These are phyloP conservation scores for Alloteropsis angusta DNA, from an alignment of 202 grass and related monocot genomes.

Conservation along the genomic window DNA sequence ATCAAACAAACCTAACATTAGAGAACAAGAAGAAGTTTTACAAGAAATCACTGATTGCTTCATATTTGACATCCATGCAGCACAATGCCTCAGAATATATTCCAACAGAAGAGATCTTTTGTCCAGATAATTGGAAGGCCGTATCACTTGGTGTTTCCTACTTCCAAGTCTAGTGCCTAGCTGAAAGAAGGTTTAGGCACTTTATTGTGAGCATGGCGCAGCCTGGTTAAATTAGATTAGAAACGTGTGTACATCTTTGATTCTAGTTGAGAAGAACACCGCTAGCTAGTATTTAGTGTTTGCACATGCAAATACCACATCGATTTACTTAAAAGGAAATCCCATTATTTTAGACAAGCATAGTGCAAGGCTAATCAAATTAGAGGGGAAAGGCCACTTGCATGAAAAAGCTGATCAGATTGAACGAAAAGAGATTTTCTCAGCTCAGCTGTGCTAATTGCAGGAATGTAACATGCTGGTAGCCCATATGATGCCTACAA, in stretches of 20 bases:
- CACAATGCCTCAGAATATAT: background rate
- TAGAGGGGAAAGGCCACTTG: background rate
- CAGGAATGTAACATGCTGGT: background rate
- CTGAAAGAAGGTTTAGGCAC: background rate
- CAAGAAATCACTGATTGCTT: background rate
- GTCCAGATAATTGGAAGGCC: background rate
- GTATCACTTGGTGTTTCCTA: background rate
- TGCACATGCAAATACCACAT: background rate
- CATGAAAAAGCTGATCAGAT: background rate
- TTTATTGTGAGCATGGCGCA: background rate
- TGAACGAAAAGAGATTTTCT: background rate
- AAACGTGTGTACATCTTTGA: background rate
- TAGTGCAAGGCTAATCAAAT: constrained; percentile 5
- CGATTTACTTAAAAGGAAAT: background rate
- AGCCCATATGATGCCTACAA: background rate
- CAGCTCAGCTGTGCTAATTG: background rate
- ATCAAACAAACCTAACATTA: constrained; percentile 19
- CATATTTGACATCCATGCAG: constrained; percentile 10
- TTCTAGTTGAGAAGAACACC: background rate
- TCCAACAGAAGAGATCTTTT: background rate
- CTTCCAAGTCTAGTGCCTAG: background rate
- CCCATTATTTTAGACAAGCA: background rate
- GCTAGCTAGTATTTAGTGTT: background rate
- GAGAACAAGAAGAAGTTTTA: constrained; percentile 11
- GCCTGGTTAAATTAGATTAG: background rate